phyloP scores from a whole-genome alignment of 306 rosid genomes.

The Cicer pinnatifidum region DNA sequence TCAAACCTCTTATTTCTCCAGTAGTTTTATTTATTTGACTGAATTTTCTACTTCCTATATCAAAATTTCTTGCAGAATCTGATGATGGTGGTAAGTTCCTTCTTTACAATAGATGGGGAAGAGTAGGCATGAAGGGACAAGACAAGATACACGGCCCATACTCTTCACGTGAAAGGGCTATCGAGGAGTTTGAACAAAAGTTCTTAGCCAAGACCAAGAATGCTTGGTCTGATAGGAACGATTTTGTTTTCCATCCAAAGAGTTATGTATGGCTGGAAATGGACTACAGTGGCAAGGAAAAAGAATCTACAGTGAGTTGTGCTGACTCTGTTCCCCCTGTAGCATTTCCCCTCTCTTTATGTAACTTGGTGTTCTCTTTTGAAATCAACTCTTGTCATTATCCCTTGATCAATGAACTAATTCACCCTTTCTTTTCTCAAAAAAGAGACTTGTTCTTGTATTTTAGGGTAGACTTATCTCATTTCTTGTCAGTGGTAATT shows the following conservation, averaged over 20 bases:
- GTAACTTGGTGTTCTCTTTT: conserved; percentile 31
- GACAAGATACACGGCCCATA: conserved; percentile 72
- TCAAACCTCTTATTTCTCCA: conserved; percentile 7
- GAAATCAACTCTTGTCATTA: background rate
- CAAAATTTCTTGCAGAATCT: conserved; percentile 64
- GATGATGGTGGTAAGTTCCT: conserved; percentile 74
- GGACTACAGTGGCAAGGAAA: conserved; percentile 73
- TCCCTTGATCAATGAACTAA: conserved; percentile 17
- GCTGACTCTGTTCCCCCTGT: conserved; percentile 28
- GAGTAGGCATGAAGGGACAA: conserved; percentile 93
- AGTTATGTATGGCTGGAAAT: conserved; percentile 86
- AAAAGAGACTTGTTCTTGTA: conserved; percentile 12
- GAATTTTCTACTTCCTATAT: conserved; percentile 28
- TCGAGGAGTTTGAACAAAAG: conserved; percentile 67
- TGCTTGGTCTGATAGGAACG: conserved; percentile 67
- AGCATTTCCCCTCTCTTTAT: conserved; percentile 31
- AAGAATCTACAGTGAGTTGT: conserved; percentile 67
- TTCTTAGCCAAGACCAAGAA: conserved; percentile 81
- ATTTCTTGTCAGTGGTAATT: conserved; percentile 12
- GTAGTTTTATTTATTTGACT: conserved; percentile 9
- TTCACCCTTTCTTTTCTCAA: conserved; percentile 5
- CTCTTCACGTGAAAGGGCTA: conserved; percentile 57
- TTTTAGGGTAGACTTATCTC: background rate
- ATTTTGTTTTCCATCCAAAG: conserved; percentile 62
- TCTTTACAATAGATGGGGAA: conserved; percentile 94